Evolutionary conservation across 306 rosid genomes (phyloP).

Genomic region (Fagus sylvatica): DNA sequence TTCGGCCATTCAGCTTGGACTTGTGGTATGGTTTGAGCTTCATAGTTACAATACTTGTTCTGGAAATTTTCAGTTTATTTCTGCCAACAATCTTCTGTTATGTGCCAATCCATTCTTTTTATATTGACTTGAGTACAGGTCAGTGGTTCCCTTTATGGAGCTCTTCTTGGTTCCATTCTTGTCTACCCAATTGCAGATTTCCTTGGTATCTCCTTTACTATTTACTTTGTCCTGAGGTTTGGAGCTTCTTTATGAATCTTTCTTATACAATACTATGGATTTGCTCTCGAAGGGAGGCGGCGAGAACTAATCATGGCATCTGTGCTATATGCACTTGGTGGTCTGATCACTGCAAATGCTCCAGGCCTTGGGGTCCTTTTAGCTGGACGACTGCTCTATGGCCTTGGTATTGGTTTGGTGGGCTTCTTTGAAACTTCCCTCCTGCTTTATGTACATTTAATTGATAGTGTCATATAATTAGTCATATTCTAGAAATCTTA

Average conservation of each 20-base stretch:
- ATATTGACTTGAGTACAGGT: conserved; percentile 48
- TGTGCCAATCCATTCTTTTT: neutral
- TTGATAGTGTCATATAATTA: conserved; percentile 6
- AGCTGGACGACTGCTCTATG: conserved; percentile 82
- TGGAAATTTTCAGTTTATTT: conserved; percentile 8
- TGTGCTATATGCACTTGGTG: conserved; percentile 59
- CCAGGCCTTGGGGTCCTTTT: conserved; percentile 73
- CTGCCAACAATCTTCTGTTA: neutral
- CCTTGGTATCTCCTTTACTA: conserved; percentile 59
- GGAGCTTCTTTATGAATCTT: conserved; percentile 21
- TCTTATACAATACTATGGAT: conserved; percentile 26
- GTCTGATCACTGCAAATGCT: conserved; percentile 66
- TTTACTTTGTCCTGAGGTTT: conserved; percentile 22
- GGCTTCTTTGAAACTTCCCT: conserved; percentile 31
- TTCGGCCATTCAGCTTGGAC: conserved; percentile 82
- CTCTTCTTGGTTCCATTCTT: conserved; percentile 84
- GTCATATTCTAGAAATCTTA: conserved; percentile 21
- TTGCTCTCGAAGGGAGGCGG: conserved; percentile 63
- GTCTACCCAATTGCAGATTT: conserved; percentile 83
- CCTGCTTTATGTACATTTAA: conserved; percentile 13
- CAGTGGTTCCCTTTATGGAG: conserved; percentile 94
- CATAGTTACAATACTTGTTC: conserved; percentile 11
- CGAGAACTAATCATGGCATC: conserved; percentile 79
- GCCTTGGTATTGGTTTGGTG: conserved; percentile 96
- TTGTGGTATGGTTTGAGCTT: conserved; percentile 68